These are phyloP conservation scores for Hemileccinum impolitum DNA, from an alignment of 768 basidiomycete species.

Conservation along the genomic window DNA sequence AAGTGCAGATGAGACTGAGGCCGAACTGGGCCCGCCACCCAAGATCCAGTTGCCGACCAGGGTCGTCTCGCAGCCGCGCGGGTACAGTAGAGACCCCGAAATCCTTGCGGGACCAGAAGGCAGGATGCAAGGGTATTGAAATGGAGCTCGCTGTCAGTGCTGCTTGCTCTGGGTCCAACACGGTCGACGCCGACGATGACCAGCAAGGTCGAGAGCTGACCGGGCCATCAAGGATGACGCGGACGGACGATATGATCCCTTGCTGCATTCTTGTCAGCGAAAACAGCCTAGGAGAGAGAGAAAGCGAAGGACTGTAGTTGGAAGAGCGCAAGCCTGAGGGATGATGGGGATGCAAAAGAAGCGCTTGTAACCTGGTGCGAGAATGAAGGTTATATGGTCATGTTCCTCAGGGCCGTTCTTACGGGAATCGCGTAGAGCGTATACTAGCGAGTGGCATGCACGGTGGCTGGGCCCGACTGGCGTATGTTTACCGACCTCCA, in stretches of 20 bases:
- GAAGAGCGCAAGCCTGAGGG: neutral
- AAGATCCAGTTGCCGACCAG: constrained; percentile 35
- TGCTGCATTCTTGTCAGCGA: neutral
- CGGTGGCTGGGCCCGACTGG: too few species aligned
- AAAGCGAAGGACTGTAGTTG: constrained; percentile 17
- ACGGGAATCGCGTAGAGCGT: constrained; percentile 7
- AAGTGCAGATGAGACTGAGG: constrained; percentile 47
- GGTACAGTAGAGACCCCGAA: constrained; percentile 51
- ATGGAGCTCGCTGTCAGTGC: neutral
- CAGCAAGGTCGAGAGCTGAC: constrained; percentile 6
- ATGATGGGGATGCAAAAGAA: constrained; percentile 2
- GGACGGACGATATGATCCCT: neutral
- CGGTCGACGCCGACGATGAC: constrained; percentile 14
- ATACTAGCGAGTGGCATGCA: too few species aligned
- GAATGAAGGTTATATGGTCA: constrained; percentile 7
- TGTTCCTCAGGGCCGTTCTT: constrained; percentile 13
- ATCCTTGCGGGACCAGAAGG: constrained; percentile 13
- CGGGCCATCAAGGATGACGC: constrained; percentile 13
- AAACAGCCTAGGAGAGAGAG: neutral
- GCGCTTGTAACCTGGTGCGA: neutral
- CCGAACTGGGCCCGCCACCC: constrained; percentile 40
- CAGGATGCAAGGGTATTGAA: neutral
- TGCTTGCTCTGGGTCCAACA: constrained; percentile 10
- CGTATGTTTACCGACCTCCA: too few species aligned
- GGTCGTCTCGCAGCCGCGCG: constrained; percentile 37